Evolutionary conservation across 129 eudicot genomes (phyloP).

Genomic region (Escallonia rubra): DNA sequence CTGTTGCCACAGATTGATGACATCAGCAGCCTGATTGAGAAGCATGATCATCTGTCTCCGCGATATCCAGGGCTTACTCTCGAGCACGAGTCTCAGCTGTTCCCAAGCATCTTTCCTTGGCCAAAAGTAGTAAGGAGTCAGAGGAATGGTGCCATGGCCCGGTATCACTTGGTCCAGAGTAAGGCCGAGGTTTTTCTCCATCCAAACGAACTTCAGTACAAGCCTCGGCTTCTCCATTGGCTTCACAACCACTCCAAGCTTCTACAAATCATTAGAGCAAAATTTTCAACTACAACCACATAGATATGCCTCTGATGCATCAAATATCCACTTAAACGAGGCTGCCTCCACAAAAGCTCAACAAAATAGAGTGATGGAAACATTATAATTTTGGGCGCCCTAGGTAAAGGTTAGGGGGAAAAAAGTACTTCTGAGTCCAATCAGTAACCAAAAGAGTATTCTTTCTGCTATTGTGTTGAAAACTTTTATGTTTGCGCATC

Average conservation of each 20-base stretch:
- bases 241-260: conserved; percentile 73
- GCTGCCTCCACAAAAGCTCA: too few relatives aligned
- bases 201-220: conserved; percentile 85
- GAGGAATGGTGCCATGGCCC: conserved; percentile 79
- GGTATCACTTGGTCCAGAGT: conserved; percentile 81
- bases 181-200: conserved; percentile 89
- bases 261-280: conserved; percentile 22
- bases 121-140: conserved; percentile 92
- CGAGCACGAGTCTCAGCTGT: conserved; percentile 73
- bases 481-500: too few relatives aligned
- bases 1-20: conserved; percentile 95
- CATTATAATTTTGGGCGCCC: too few relatives aligned
- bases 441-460: too few relatives aligned
- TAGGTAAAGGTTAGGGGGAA: too few relatives aligned
- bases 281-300: too few relatives aligned
- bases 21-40: conserved; percentile 91
- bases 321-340: too few relatives aligned
- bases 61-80: conserved; percentile 91
- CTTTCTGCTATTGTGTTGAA: too few relatives aligned
- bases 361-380: too few relatives aligned
- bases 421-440: too few relatives aligned
- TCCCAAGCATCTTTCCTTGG: conserved; percentile 98
- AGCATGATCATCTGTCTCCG: conserved; percentile 60
- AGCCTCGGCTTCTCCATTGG: conserved; percentile 71
- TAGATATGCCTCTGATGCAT: too few relatives aligned